These are phyloP conservation scores for Monosporozyma aquatica DNA, from an alignment of 805 yeast species.

Conservation along the genomic window DNA sequence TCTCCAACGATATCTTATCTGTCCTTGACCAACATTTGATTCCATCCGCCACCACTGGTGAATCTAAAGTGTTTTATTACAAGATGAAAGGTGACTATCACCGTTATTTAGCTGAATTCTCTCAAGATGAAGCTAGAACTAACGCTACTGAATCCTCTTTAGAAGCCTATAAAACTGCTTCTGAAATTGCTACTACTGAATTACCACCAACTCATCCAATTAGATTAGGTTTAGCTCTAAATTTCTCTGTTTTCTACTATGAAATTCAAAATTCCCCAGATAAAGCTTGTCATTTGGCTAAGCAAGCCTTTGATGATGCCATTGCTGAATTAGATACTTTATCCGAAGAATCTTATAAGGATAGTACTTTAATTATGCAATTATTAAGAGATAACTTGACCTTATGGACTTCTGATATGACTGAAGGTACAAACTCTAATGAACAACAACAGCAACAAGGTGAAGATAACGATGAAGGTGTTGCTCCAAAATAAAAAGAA, in stretches of 20 bases:
- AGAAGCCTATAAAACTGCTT: slow-evolving; percentile 91
- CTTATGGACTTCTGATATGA: slow-evolving; percentile 91
- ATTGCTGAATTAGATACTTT: slow-evolving; percentile 96
- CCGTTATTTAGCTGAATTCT: slow-evolving; percentile 97
- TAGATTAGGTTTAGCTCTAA: slow-evolving; percentile 93
- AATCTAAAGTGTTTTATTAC: slow-evolving; percentile 95
- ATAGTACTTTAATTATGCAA: slow-evolving; percentile 98
- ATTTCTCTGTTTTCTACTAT: slow-evolving; percentile 95
- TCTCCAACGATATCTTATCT: slow-evolving; percentile 86
- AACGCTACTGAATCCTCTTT: slow-evolving; percentile 86
- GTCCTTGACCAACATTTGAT: slow-evolving; percentile 85
- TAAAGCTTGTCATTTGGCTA: slow-evolving; percentile 97
- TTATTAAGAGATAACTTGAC: slow-evolving; percentile 96
- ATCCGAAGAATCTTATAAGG: slow-evolving; percentile 97
- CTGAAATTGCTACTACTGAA: slow-evolving; percentile 94
- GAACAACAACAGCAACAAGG: background rate
- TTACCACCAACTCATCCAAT: slow-evolving; percentile 98
- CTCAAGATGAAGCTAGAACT: slow-evolving; percentile 83
- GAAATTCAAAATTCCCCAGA: slow-evolving; percentile 98
- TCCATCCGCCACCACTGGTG: slow-evolving; percentile 92
- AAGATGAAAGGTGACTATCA: slow-evolving; percentile 99
- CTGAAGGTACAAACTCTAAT: slow-evolving; percentile 2
- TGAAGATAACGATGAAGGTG: slow-evolving; percentile 16
- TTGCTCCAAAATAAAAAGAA: slow-evolving; percentile 21
- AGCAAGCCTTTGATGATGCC: slow-evolving; percentile 98